phyloP scores from a whole-genome alignment of 164 flowering plant species.

The Santalum album region DNA sequence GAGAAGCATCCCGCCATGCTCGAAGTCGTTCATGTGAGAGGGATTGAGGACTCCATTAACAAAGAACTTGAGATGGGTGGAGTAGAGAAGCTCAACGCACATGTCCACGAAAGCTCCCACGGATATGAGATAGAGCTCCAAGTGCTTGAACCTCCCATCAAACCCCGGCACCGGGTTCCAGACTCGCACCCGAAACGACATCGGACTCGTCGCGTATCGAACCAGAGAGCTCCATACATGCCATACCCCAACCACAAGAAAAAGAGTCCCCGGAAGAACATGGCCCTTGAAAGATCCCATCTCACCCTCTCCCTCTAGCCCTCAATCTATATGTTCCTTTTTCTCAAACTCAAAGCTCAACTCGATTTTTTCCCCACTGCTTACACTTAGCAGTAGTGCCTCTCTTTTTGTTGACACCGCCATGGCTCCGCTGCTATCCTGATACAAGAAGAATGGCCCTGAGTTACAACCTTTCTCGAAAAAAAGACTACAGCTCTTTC shows the following conservation, averaged over 20 bases:
- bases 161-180: slow-evolving; percentile 87
- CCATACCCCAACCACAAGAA: slow-evolving; percentile 75
- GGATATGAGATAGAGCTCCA: slow-evolving; percentile 71
- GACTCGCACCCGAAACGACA: slow-evolving; percentile 53
- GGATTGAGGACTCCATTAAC: slow-evolving; percentile 86
- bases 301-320: slow-evolving; percentile 1
- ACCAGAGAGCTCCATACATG: slow-evolving; percentile 70
- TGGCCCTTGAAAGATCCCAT: slow-evolving; percentile 99
- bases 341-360: no score
- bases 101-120: slow-evolving; percentile 66
- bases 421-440: no score
- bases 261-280: slow-evolving; percentile 78
- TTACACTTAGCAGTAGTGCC: no score
- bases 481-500: no score
- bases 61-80: slow-evolving; percentile 77
- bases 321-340: no score
- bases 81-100: slow-evolving; percentile 79
- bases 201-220: slow-evolving; percentile 51
- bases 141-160: slow-evolving; percentile 52
- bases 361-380: no score
- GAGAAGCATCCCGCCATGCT: slow-evolving; percentile 92
- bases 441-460: no score
- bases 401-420: no score
- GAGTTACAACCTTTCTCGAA: no score
- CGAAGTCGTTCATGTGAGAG: slow-evolving; percentile 85